phyloP scores from a whole-genome alignment of 2,329 filamentous ascomycete genomes.

The Amauroascus verrucosus region DNA sequence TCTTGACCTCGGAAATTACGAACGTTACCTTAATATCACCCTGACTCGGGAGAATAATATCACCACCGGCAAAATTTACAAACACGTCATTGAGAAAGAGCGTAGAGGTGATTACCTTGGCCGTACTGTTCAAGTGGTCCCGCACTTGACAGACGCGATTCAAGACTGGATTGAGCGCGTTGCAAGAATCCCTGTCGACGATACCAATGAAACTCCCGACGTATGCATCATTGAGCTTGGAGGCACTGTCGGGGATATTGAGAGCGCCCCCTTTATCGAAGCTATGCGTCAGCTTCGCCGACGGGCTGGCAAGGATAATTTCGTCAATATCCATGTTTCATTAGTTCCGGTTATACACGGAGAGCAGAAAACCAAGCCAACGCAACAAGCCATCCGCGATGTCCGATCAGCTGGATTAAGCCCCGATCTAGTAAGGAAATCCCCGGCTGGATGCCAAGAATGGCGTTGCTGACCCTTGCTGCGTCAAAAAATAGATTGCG shows the following conservation, averaged over 20 bases:
- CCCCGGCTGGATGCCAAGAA: slow-evolving; percentile 13
- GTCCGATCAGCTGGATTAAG: slow-evolving; percentile 69
- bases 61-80: slow-evolving; percentile 93
- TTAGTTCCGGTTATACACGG: slow-evolving; percentile 64
- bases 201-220: slow-evolving; percentile 71
- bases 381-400: slow-evolving; percentile 77
- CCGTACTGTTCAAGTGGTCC: slow-evolving; percentile 77
- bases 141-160: slow-evolving; percentile 65
- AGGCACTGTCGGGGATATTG: slow-evolving; percentile 58
- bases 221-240: slow-evolving; percentile 69
- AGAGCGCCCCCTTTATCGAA: slow-evolving; percentile 76
- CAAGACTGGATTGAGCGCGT: slow-evolving; percentile 87
- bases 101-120: slow-evolving; percentile 70
- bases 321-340: slow-evolving; percentile 78
- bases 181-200: slow-evolving; percentile 73
- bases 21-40: slow-evolving; percentile 71
- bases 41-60: slow-evolving; percentile 87
- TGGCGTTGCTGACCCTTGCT: background rate
- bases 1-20: slow-evolving; percentile 66
- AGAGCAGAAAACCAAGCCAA: slow-evolving; percentile 95
- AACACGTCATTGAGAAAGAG: slow-evolving; percentile 71
- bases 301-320: slow-evolving; percentile 63
- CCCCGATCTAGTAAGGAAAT: slow-evolving; percentile 52
- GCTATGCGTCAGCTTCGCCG: slow-evolving; percentile 67
- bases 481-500: slow-evolving; percentile 55